Base-by-base conservation (phyloP, 176 grass and related monocot species). In the Hsuehochloa calcarea region DNA sequence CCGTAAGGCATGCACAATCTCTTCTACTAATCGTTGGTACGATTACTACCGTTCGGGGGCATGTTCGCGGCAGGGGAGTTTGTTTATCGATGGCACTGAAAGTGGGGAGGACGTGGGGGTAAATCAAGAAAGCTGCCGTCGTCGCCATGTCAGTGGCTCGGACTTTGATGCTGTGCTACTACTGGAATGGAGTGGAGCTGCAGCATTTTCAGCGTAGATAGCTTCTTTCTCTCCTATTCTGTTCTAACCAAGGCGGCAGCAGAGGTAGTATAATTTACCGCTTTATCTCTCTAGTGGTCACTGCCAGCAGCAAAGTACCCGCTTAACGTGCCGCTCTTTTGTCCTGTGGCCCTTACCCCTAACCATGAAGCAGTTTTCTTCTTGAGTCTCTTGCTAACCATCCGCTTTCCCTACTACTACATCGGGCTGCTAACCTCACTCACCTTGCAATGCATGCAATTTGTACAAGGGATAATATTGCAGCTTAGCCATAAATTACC, bases 271-370 rank as follows among this genome's bases (percentile, higher is more conserved):
- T 84, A 68, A 73, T 75, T 89, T 85, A 52, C 40, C 34, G 31
- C 81, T 80, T 85, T 84, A 35, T 73, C 74, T 75, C 52, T 40
- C 16, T 11, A 43, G 59, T 70, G 60, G 52, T 0, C 49, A 23
- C 58, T 31, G 43, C 41, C 13, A 25, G 35, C 44, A 26, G 78
- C 64, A 82, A 65, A 29, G 26, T 82, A 69, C 72, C 11, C 76
- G 78, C 71, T 86, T 82, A 89, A 88, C 78, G 82, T 89, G 79
- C 79, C 51, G n/a, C 75, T 83, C 14, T 8, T 88, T 81, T 92
- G 87, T 88, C 84, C 79, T 87, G 56, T 87, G 87, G 90, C 86
- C 59, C 90, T 90, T 90, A 89, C 74, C 90, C 87, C 90, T 87
- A 92, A 92, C 87, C 87, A 87, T 38, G 68, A 67, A 89, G 87